Percentiles rank a stretch among this genome's conserved stretches.
These are phyloP conservation scores for Lunularia cruciata DNA, from an alignment of 225 moss, liverwort and hornwort genomes.

Conservation along the genomic window DNA sequence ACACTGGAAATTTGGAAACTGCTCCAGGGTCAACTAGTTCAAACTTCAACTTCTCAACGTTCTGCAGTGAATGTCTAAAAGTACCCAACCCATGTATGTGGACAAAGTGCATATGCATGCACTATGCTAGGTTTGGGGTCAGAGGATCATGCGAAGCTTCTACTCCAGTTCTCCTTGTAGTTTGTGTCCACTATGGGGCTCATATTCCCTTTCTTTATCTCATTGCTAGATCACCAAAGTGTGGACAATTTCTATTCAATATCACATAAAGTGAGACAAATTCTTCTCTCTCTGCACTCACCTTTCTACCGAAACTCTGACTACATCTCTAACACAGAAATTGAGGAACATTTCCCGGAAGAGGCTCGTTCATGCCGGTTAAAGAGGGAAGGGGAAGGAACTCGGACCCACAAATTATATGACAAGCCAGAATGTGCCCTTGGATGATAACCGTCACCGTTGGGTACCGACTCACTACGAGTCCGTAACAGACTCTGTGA, in stretches of 20 bases:
- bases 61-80: too few relatives aligned
- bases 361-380: background rate
- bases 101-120: too few relatives aligned
- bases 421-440: background rate
- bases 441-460: background rate
- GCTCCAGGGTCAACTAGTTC: background rate
- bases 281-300: background rate
- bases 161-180: background rate
- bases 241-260: too few relatives aligned
- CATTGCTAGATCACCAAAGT: too few relatives aligned
- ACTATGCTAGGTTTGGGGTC: too few relatives aligned
- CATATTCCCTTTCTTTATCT: background rate
- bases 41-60: background rate
- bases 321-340: background rate
- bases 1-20: background rate
- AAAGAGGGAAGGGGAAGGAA: background rate
- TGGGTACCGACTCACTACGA: background rate
- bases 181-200: background rate
- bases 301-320: background rate
- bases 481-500: background rate
- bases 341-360: background rate
- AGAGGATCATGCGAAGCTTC: too few relatives aligned
- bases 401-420: background rate
- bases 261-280: background rate
- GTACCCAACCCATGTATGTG: too few relatives aligned